Evolutionary conservation across 75 land plant species (phyloP).

Genomic region (Picea glauca): DNA sequence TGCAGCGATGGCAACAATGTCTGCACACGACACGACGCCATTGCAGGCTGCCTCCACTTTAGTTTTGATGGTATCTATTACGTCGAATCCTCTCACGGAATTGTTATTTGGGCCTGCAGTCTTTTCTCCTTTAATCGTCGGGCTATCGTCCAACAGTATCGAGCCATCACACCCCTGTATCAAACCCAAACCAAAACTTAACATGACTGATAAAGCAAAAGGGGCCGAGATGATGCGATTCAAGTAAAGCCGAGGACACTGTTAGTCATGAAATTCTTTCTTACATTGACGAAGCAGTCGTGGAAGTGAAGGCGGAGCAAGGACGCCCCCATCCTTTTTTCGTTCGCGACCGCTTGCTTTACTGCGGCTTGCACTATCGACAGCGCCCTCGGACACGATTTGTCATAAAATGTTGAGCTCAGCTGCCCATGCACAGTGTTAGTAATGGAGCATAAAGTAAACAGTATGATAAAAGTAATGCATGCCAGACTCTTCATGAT

Average conservation of each 20-base stretch:
- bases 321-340: constrained; percentile 36
- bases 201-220: neutral
- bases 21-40: constrained; percentile 62
- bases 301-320: constrained; percentile 34
- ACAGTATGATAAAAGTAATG: neutral
- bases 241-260: neutral
- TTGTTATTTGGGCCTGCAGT: constrained; percentile 35
- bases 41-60: constrained; percentile 41
- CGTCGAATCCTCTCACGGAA: constrained; percentile 34
- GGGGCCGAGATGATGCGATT: neutral
- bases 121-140: constrained; percentile 34
- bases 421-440: constrained; percentile 17
- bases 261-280: neutral
- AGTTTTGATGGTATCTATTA: constrained; percentile 39
- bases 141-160: constrained; percentile 47
- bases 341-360: constrained; percentile 15
- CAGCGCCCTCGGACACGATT: constrained; percentile 18
- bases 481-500: constrained; percentile 44
- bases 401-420: constrained; percentile 14
- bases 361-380: constrained; percentile 25
- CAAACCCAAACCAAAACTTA: neutral
- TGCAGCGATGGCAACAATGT: constrained; percentile 43
- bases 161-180: constrained; percentile 72
- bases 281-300: constrained; percentile 38
- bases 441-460: constrained; percentile 22